These are phyloP conservation scores for Trichoderma sp. DNA, from an alignment of 2,329 filamentous ascomycete genomes.

Conservation along the genomic window DNA sequence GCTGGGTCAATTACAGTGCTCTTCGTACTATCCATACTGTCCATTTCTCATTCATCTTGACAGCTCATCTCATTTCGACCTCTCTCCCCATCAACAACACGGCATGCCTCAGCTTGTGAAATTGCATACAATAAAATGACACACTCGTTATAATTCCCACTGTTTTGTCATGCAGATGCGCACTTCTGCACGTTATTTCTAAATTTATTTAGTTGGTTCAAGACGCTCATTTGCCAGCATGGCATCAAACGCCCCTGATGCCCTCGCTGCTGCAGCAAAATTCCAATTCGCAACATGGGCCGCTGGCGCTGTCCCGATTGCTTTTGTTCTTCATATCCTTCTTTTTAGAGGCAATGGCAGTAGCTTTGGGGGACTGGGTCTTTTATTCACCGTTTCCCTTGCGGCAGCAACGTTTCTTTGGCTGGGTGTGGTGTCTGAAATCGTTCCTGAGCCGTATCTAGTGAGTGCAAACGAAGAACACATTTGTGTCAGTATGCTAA, in stretches of 20 bases:
- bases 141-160: neutral
- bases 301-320: constrained; percentile 12
- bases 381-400: constrained; percentile 24
- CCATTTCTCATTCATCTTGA: neutral
- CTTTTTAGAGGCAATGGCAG: neutral
- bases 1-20: neutral
- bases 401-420: constrained; percentile 25
- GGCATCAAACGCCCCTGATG: constrained; percentile 7
- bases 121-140: neutral
- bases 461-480: constrained; percentile 35
- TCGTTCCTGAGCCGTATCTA: constrained; percentile 54
- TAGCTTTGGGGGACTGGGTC: neutral
- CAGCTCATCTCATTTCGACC: constrained; percentile 21
- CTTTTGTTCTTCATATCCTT: constrained; percentile 4
- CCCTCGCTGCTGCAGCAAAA: neutral
- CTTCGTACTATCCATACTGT: neutral
- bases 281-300: constrained; percentile 13
- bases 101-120: neutral
- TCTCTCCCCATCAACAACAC: neutral
- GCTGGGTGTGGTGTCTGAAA: constrained; percentile 27
- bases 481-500: constrained; percentile 20
- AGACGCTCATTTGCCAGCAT: neutral
- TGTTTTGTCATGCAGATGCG: neutral
- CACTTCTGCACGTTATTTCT: neutral
- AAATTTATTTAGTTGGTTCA: too few species aligned